Evolutionary conservation across 2,329 filamentous ascomycete species (phyloP).

Genomic region (Colletotrichum lupini): DNA sequence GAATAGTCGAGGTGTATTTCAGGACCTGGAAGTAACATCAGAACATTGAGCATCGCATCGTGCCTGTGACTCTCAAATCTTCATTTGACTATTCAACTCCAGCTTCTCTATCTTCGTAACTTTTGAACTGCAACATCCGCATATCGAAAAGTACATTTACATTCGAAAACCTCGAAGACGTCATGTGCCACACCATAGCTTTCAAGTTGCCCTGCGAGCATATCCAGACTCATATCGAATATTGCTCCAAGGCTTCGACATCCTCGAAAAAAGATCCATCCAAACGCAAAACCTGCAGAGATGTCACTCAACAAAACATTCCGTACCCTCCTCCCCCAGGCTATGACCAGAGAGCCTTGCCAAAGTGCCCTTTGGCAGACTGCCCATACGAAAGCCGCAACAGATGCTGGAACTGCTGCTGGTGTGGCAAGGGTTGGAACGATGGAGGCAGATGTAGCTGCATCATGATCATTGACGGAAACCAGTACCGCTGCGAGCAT

Average conservation of each 20-base stretch:
- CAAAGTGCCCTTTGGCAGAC: conserved; percentile 57
- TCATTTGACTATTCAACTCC: not conserved
- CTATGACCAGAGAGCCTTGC: conserved; percentile 46
- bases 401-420: conserved; percentile 66
- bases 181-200: conserved; percentile 62
- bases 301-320: conserved; percentile 54
- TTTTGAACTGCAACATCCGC: not conserved
- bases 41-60: not conserved
- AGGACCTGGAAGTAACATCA: not conserved
- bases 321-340: conserved; percentile 60
- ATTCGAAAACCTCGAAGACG: conserved; percentile 13
- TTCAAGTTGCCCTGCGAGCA: conserved; percentile 65
- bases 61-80: no score
- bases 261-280: conserved; percentile 38
- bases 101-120: not conserved
- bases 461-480: conserved; percentile 63
- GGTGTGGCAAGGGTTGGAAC: conserved; percentile 66
- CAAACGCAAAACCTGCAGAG: conserved; percentile 53
- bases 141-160: not conserved
- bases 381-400: conserved; percentile 63
- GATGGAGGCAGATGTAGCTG: conserved; percentile 60
- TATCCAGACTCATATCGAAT: conserved; percentile 55
- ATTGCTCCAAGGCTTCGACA: conserved; percentile 55
- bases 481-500: conserved; percentile 62
- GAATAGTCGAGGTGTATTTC: not conserved